Base-by-base conservation (phyloP, 495 filamentous ascomycete species). In the Beverwykella pulmonaria region DNA sequence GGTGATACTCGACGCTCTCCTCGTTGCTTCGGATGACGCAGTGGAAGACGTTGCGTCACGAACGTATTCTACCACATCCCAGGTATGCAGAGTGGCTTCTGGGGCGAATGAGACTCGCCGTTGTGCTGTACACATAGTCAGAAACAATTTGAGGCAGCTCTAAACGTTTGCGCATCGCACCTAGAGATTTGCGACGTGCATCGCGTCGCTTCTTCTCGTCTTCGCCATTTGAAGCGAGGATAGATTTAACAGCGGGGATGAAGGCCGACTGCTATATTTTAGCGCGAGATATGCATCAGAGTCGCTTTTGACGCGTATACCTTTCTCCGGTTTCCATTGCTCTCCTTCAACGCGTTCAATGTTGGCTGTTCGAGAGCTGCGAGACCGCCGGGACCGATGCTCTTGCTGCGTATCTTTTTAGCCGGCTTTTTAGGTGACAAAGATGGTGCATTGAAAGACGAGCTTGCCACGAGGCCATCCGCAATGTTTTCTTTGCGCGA, bases 41-140 rank as follows among this genome's bases (percentile, higher is more conserved):
- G 90, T 92, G 4, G 92, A 95, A 15, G 89, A 90, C 0, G 92
- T 95, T 32, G 90, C 90, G 72, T 96, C 92, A 63, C 92, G 91
- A 63, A 87, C 84, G 59, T 93, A 88, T 69, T 98, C 93, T 2
- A 96, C 85, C 56, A 97, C 93, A 73, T 97, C 92, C 86, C 96
- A 99, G 2, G 94, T 99, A 74, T 99, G 94, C 32, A 99, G 80
- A 9, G 94, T 99, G 15, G 94, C 94, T 77, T 99, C 94, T 1
- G 94, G 94, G 5, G 94, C 94, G 74, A 99, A 99, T 0, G 93
- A 97, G 41, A 99, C 94, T 62, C 94, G 87, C 71, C 95, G 90
- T 76, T 94, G 32, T 91, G 67, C 67, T 69, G 53, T 32, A 22
- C 1, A 48, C 20, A 12, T 23, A 15, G 26, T 41, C 53, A 58